These are phyloP conservation scores for Aegilops speltoides DNA, from an alignment of 176 grass and related monocot species.

Conservation along the genomic window DNA sequence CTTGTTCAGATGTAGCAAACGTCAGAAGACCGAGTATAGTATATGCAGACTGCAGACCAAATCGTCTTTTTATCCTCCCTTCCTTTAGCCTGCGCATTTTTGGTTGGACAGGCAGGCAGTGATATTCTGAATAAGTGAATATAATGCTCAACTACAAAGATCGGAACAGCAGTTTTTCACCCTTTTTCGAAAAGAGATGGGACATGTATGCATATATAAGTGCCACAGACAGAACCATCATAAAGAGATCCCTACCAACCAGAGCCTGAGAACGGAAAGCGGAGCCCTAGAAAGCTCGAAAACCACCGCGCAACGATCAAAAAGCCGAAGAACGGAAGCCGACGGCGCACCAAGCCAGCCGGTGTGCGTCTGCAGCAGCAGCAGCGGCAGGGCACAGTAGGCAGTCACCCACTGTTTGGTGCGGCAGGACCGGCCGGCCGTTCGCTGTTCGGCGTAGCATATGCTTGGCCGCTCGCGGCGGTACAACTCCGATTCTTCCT, in stretches of 20 bases:
- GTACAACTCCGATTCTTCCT: background rate
- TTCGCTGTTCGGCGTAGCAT: background rate
- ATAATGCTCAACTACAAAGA: background rate
- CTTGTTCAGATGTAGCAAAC: background rate
- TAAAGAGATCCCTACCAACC: background rate
- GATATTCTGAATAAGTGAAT: background rate
- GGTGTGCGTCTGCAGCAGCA: background rate
- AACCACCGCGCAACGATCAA: background rate
- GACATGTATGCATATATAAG: too few species aligned
- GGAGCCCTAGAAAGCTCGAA: background rate
- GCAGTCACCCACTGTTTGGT: background rate
- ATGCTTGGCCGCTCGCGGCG: background rate
- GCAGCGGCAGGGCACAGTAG: background rate
- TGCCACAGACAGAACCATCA: background rate
- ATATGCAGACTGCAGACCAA: too few species aligned
- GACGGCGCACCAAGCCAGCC: background rate
- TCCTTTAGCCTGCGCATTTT: too few species aligned
- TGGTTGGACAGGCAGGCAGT: background rate
- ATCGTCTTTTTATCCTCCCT: too few species aligned
- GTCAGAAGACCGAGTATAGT: background rate
- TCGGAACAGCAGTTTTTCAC: background rate
- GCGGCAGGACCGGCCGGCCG: background rate
- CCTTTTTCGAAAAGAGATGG: background rate
- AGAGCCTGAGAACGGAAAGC: background rate
- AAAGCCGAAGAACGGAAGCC: background rate